Evolutionary conservation across 1,284 basidiomycete genomes (phyloP), one percentile per base, ranked within the genome.

Genomic region (Fomes fomentarius): DNA sequence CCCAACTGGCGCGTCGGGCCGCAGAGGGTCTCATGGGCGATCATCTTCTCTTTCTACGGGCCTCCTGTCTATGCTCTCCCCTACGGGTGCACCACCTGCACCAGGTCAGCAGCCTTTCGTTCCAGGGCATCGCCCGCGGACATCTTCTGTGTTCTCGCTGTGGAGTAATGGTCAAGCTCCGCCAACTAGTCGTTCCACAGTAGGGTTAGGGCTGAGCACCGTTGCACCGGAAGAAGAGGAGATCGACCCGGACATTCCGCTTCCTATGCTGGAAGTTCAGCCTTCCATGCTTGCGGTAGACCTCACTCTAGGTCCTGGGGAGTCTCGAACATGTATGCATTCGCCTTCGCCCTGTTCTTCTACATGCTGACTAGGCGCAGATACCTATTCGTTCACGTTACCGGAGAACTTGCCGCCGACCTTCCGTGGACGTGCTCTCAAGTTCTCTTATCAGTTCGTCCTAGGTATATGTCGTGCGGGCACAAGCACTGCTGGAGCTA

Each of bases 401-500:
- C 95, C 96, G 0, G 76, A 84, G 5, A 84, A 84, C 52, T 76
- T 98, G 0, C 96, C 96, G 0, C 96, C 96, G 0, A 93, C 94
- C 0, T 97, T 92, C 74, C 82, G 84, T 37, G 96, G 96, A 1
- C 87, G 89, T 47, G 80, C 87, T 1, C 79, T 98, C 58, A 82
- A 81, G 63, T 96, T 99, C 70, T 87, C 88, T 9, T 99, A 98
- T 69, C 88, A 94, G 62, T 82, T 99, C 11, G 79, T 91, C 10
- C 80, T 98, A 1, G 94, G 95, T 1, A 89, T 90, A 0, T 95
- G 92, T 72, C 83, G 93, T 3, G 81, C 85, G 7, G 76, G 77
- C 22, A 70, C 76, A 11, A 78, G 75, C 55, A 17, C 34, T 6
- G 48, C 51, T n/a, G 59, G 59, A 0, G 33, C 47, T 1, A 46